Base-by-base conservation (phyloP, 768 basidiomycete species). In the Agaricus subrufescens region DNA sequence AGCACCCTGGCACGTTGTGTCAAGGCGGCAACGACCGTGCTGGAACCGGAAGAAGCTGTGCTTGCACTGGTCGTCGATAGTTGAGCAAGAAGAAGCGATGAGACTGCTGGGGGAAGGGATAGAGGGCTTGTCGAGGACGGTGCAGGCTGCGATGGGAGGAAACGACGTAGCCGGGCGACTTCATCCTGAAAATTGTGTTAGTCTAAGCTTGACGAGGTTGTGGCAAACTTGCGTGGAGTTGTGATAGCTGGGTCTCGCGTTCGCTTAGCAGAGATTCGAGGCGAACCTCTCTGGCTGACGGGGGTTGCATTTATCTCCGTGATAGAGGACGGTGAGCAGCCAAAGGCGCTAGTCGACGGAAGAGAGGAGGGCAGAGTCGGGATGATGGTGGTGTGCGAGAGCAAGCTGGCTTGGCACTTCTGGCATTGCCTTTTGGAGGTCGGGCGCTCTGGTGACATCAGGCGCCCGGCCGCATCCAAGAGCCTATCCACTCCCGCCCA, bases 191-290 rank as follows among this genome's bases (percentile, higher is more conserved):
- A 61, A 59, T 58, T 14, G 49, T 44, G 12, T 55, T 26, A 65
- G 30, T 6, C 19, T 19, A n/a, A 25, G 27, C 14, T 37, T 19
- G 52, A 48, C 46, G 50, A 29, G 39, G 40, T 50, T 25, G 46
- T 42, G 7, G 15, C 49, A 26, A 52, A 75, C 86, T 72, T 70
- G 91, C 91, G 63, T 78, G 86, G 61, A 92, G 81, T 65, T 87
- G 81, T 50, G 80, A 73, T 50, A 92, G 72, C 67, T 90, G 86
- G 54, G 75, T 74, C 69, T 94, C 89, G 65, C 88, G 81, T 66
- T 85, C 79, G 62, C 89, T 78, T n/a, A 93, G 73, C 12, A 88
- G 77, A 29, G 82, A 78, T 71, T 94, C 92, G 42, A 94, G 84
- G 68, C 92, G 89, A 59, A 91, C 75, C 71, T 93, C 89, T 68